Conservation (phyloP, 169 alveolate species). For the Cryptosporidium baileyi region DNA sequence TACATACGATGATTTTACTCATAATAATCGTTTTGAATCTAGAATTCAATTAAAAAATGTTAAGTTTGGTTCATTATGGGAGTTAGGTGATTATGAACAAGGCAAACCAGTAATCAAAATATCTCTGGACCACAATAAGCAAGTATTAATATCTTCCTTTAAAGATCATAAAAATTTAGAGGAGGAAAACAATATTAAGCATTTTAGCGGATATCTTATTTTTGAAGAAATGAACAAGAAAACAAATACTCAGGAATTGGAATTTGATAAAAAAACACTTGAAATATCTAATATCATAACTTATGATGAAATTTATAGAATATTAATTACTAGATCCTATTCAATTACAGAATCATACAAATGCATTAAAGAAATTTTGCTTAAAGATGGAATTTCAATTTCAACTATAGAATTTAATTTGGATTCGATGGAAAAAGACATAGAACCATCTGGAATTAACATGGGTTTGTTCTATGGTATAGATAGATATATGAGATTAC, state of each 20-base stretch:
- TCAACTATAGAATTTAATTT: not conserved
- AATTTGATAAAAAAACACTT: not conserved
- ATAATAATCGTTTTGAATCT: not conserved
- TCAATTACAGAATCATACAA: not conserved
- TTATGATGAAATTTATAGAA: not conserved
- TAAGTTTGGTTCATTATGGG: constrained; percentile 20
- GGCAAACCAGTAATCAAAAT: not conserved
- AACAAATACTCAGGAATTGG: too few species aligned
- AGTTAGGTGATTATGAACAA: not conserved
- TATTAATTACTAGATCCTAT: not conserved
- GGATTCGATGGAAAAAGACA: not conserved
- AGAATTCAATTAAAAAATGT: not conserved
- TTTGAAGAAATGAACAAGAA: not conserved
- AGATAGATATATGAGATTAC: constrained; percentile 62
- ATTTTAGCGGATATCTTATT: constrained; percentile 2
- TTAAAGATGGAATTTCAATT: not conserved
- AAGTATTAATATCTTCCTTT: not conserved
- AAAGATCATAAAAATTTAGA: not conserved
- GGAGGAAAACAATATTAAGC: not conserved
- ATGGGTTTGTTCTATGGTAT: constrained; percentile 36
- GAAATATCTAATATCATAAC: not conserved
- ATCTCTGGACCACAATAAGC: constrained; percentile 3
- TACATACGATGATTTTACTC: not conserved
- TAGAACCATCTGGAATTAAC: constrained; percentile 64
- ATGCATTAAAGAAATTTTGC: constrained; percentile 16